Percentiles rank a stretch among this genome's conserved stretches.
Conservation (phyloP, 345 rosid species). For the Bretschneidera sinensis region DNA sequence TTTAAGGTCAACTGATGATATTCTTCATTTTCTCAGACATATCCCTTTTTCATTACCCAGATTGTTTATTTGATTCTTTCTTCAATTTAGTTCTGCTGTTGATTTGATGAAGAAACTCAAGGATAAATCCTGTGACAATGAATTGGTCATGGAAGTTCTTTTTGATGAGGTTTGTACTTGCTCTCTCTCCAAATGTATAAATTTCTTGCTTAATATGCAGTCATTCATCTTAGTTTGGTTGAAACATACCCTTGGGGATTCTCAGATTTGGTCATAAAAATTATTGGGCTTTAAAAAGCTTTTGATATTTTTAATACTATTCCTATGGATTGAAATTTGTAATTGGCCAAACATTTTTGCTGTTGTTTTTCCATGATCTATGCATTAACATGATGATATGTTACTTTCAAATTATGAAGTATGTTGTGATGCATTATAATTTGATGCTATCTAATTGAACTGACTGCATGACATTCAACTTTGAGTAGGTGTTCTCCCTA, state of each 20-base stretch:
- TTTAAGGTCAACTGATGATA: slow-evolving; percentile 38
- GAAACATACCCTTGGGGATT: not conserved
- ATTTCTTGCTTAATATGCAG: too few relatives aligned
- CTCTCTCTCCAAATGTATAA: slow-evolving; percentile 9
- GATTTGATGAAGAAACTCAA: slow-evolving; percentile 60
- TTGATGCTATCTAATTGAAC: not conserved
- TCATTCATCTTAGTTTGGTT: not conserved
- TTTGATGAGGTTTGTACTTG: slow-evolving; percentile 59
- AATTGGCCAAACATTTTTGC: too few relatives aligned
- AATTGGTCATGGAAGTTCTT: slow-evolving; percentile 40
- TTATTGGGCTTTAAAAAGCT: too few relatives aligned
- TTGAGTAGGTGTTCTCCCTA: slow-evolving; percentile 43
- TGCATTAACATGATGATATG: too few relatives aligned
- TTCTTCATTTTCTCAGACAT: slow-evolving; percentile 3
- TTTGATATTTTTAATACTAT: too few relatives aligned
- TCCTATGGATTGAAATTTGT: too few relatives aligned
- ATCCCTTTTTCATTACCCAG: slow-evolving; percentile 7
- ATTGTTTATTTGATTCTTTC: slow-evolving; percentile 16
- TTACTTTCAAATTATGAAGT: not conserved
- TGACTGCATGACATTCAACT: not conserved
- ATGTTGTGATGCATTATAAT: not conserved
- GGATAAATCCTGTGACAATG: slow-evolving; percentile 34
- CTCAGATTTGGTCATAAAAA: too few relatives aligned
- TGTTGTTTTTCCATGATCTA: too few relatives aligned
- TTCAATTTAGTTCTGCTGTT: slow-evolving; percentile 41